Evolutionary conservation across 441 rosid genomes (phyloP), one percentile per base, ranked within the genome.

Genomic region (Erysimum cheiri): DNA sequence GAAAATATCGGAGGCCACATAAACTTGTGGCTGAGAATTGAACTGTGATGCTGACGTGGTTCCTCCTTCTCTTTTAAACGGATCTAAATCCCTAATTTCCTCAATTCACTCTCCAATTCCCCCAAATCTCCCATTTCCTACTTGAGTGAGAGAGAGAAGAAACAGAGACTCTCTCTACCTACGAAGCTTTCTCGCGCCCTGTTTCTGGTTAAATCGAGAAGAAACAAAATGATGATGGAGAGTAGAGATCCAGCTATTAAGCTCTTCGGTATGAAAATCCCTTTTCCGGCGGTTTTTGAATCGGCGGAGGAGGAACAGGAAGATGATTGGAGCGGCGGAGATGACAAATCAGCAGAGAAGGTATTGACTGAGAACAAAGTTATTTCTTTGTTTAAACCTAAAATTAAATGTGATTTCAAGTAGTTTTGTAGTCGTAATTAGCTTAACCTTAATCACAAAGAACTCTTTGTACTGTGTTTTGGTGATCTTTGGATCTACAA

Each of bases 1-100:
- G 50, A 77, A 82, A 85, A 85, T 79, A 80, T 82, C 78, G 1
- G 78, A 81, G 88, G 84, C 92, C 93, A 87, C 90, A 84, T 64
- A 76, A 88, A 85, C 88, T 82, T 87, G 96, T 90, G 96, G 96
- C 98, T 88, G 81, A 83, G 84, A 88, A 92, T 82, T 48, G 29
- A 82, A 67, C 60, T 4, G 17, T 41, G 60, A 58, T 19, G 83
- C 90, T 87, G 88, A 90, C 88, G 87, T 90, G 98, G 85, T 84
- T 62, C 77, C 84, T 82, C 80, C 80, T 80, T 77, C 82, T 80
- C 75, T 26, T 85, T 85, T 80, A 80, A 81, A 85, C 86, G 81
- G 85, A 85, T 91, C 90, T 80, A 81, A 80, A 80, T 60, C 89
- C 62, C 69, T 17, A 80, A 78, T 71, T 66, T 43, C 76, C 26